Base-by-base conservation (phyloP, 345 rosid genomes). In the Lagerstroemia speciosa region DNA sequence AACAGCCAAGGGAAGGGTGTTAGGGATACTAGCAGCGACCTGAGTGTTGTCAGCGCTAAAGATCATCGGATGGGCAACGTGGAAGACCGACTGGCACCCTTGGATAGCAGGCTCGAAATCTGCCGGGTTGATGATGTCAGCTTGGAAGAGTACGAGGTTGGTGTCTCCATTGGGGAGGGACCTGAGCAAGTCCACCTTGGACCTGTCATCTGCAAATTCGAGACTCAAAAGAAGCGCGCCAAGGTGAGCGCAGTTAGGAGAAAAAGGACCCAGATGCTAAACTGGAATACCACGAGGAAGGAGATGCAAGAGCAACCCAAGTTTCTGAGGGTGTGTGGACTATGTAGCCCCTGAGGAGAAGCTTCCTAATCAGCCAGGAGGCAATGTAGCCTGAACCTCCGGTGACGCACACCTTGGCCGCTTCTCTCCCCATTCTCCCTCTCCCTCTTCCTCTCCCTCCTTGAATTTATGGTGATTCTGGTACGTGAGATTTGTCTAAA, bases 241-340 rank as follows among this genome's bases (percentile, higher is more conserved):
- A 36, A 36, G 7, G 17, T 24, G 46, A 3, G 2, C 20, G 16
- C 16, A 3, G 19, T 29, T 30, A 26, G 19, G n/a, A 41, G 40
- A 38, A 64, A 17, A 34, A 2, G 29, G n/a, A 4, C 8, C 61
- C 20, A 2, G 16, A 40, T 16, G 61, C 17, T 5, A 22, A 8
- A 11, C 40, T 6, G 1, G 22, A 55, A 36, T 11, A 0, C 38
- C 2, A 43, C 14, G 50, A 12, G 60, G 27, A 30, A 70, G 36
- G 31, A 45, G 48, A 32, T 38, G 16, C 32, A 30, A 2, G 22
- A 17, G n/a, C n/a, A n/a, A 82, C 79, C 74, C 36, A 73, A 53
- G 69, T 75, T 77, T 43, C 83, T 68, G 1, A 78, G 67, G 0
- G 86, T 64, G 78, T 75, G 40, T 80, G 83, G 76, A 67, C 82